phyloP scores from a whole-genome alignment of 176 grass and related monocot species.

The Raddia guianensis region DNA sequence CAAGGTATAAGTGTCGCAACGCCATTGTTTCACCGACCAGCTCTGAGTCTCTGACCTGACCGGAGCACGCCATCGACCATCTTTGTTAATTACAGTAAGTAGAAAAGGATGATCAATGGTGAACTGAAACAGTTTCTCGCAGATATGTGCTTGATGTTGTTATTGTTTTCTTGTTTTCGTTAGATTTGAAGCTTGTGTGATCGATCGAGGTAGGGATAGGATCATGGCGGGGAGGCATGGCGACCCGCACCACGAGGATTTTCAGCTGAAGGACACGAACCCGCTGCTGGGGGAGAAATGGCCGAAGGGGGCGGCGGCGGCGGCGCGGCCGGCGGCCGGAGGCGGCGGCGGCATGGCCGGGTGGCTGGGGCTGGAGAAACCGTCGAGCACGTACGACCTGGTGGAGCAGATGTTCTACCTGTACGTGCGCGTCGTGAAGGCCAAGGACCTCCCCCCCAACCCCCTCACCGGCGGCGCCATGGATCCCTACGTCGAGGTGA shows the following conservation, averaged over 20 bases:
- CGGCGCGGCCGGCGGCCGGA: constrained; percentile 22
- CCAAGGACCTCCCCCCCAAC: constrained; percentile 71
- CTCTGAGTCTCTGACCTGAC: no score
- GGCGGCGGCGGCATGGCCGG: constrained; percentile 52
- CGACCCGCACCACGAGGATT: constrained; percentile 76
- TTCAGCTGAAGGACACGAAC: constrained; percentile 86
- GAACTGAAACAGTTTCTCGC: no score
- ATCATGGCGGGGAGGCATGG: constrained; percentile 26
- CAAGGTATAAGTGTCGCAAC: constrained; percentile 4
- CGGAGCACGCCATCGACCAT: background rate
- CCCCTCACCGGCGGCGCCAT: constrained; percentile 67
- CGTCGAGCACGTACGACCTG: constrained; percentile 90
- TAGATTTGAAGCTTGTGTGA: no score
- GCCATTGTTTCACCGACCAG: constrained; percentile 1
- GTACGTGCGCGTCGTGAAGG: constrained; percentile 90
- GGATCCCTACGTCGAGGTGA: constrained; percentile 89
- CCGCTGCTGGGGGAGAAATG: constrained; percentile 83
- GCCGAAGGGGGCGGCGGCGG: constrained; percentile 49
- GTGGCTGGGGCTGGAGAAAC: constrained; percentile 74
- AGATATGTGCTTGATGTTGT: background rate
- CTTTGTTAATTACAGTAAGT: no score
- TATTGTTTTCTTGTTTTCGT: no score
- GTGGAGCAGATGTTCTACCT: constrained; percentile 98
- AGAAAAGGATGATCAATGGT: background rate
- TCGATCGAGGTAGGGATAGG: background rate